Evolutionary conservation across 2,329 filamentous ascomycete species (phyloP).

Genomic region (Fusarium xyrophilum): DNA sequence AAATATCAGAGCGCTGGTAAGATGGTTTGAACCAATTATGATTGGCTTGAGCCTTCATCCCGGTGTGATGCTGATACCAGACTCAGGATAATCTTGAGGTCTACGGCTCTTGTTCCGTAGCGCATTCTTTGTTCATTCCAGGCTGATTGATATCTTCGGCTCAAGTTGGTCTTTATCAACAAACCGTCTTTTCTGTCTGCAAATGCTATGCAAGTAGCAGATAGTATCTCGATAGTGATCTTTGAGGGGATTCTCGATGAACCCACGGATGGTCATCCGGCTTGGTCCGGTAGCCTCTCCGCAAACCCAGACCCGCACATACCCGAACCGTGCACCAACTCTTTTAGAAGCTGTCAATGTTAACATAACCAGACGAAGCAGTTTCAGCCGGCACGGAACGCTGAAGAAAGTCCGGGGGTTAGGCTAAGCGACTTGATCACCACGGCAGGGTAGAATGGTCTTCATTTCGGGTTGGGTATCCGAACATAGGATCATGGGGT

Average conservation of each 20-base stretch:
- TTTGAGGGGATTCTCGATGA: rapidly evolving
- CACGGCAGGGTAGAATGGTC: neutral
- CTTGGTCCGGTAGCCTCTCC: rapidly evolving
- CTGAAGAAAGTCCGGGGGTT: neutral
- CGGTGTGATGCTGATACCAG: neutral
- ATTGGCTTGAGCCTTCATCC: neutral
- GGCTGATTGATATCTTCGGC: rapidly evolving
- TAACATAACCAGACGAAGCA: neutral
- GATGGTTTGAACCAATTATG: neutral
- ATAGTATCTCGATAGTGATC: rapidly evolving
- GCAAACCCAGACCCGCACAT: neutral
- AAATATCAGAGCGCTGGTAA: rapidly evolving
- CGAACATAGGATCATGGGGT: neutral
- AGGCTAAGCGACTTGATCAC: neutral
- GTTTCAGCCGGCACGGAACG: neutral
- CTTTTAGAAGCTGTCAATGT: neutral
- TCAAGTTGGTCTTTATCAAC: neutral
- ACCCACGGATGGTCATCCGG: neutral
- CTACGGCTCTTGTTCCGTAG: neutral
- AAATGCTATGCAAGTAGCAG: rapidly evolving
- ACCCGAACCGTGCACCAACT: neutral
- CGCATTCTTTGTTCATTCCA: neutral
- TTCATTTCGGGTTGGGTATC: neutral
- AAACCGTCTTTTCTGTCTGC: rapidly evolving
- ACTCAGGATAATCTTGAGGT: rapidly evolving